These are phyloP conservation scores for Stagonosporopsis cucurbitacearum DNA, from an alignment of 2,329 filamentous ascomycete species.

Conservation along the genomic window DNA sequence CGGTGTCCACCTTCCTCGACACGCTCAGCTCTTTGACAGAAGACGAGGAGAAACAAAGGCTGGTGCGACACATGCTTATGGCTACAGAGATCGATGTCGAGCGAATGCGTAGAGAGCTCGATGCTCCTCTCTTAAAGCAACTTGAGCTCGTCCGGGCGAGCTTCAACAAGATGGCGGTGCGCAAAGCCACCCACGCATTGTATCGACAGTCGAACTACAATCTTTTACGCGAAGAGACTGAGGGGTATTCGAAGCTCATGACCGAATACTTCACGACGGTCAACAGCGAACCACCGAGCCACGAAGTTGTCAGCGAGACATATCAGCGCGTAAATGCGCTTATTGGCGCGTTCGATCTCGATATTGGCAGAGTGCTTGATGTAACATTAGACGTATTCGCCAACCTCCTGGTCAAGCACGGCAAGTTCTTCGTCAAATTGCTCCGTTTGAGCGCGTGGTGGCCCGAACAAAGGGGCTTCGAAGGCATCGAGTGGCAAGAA, in stretches of 20 bases:
- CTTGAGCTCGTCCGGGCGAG: slow-evolving; percentile 84
- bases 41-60: slow-evolving; percentile 64
- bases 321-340: slow-evolving; percentile 93
- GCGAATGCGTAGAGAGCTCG: slow-evolving; percentile 82
- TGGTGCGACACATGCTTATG: slow-evolving; percentile 72
- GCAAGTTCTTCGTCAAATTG: slow-evolving; percentile 92
- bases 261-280: slow-evolving; percentile 94
- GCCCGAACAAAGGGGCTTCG: slow-evolving; percentile 71
- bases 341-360: slow-evolving; percentile 95
- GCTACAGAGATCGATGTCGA: slow-evolving; percentile 74
- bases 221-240: slow-evolving; percentile 89
- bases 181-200: slow-evolving; percentile 88
- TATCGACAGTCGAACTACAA: slow-evolving; percentile 99
- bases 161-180: slow-evolving; percentile 81
- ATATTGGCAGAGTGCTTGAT: slow-evolving; percentile 92
- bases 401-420: slow-evolving; percentile 89
- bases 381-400: slow-evolving; percentile 95
- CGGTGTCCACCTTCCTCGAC: slow-evolving; percentile 76
- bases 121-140: slow-evolving; percentile 74
- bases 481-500: slow-evolving; percentile 56
- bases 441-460: slow-evolving; percentile 95
- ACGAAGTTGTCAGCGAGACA: slow-evolving; percentile 79
- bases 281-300: slow-evolving; percentile 73
- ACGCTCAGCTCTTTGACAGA: slow-evolving; percentile 81
- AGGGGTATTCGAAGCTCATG: slow-evolving; percentile 95